These are phyloP conservation scores for Cucurbita moschata DNA, from an alignment of 306 rosid genomes.

Conservation along the genomic window DNA sequence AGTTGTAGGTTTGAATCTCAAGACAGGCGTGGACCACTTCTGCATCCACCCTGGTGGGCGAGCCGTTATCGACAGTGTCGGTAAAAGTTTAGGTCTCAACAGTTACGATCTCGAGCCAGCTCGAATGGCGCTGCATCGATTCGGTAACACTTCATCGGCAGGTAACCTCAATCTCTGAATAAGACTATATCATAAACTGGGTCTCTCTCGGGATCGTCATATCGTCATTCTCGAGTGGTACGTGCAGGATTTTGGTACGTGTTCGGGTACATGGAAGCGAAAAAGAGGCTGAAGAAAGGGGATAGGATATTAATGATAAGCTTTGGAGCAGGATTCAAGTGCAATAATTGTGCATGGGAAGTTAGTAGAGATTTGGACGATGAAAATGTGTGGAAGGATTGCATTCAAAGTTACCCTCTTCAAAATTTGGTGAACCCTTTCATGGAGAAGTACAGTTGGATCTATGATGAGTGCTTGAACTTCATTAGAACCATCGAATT, in stretches of 20 bases:
- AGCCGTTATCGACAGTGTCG: slow-evolving; percentile 69
- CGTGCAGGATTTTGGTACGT: slow-evolving; percentile 49
- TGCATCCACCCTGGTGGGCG: slow-evolving; percentile 74
- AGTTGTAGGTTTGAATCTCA: slow-evolving; percentile 24
- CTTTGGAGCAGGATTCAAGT: slow-evolving; percentile 84
- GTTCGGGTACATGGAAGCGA: slow-evolving; percentile 81
- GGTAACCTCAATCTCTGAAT: slow-evolving; percentile 3
- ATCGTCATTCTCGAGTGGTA: not conserved
- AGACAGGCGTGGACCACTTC: slow-evolving; percentile 52
- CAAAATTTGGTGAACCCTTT: slow-evolving; percentile 29
- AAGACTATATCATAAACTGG: no score
- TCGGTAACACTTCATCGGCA: slow-evolving; percentile 79
- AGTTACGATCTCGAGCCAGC: slow-evolving; percentile 59
- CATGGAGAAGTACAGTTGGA: slow-evolving; percentile 60
- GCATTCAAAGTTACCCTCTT: slow-evolving; percentile 51
- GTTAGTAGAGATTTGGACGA: slow-evolving; percentile 45
- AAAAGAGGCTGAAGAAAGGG: slow-evolving; percentile 67
- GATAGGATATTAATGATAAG: slow-evolving; percentile 60
- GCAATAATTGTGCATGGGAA: slow-evolving; percentile 76
- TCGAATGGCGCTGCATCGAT: slow-evolving; percentile 63
- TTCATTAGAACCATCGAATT: slow-evolving; percentile 24
- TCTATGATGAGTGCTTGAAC: slow-evolving; percentile 46
- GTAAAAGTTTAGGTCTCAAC: slow-evolving; percentile 34
- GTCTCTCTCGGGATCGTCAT: no score
- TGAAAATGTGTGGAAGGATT: slow-evolving; percentile 53